Base-by-base conservation (phyloP, 2,329 filamentous ascomycete genomes). In the Triangularia verruculosa region DNA sequence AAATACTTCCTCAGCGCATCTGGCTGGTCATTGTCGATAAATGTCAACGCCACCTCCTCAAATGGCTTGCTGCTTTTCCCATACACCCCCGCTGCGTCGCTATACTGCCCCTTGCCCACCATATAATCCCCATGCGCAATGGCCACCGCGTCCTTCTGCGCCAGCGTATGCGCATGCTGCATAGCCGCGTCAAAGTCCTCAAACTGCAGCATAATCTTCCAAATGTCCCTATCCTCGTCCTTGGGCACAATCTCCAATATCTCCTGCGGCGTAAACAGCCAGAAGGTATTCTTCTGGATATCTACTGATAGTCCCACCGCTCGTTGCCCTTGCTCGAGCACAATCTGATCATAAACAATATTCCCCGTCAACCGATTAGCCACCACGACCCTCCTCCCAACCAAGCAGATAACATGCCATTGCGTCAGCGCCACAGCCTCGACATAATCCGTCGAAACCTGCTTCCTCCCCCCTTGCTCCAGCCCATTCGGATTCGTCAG, bases 1-100 rank as follows among this genome's bases (percentile, higher is more conserved):
- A 99, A 82, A 72, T 99, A 99, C 72, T 91, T 94, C 56, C 94
- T 87, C 68, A 99, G 78, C 1, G 95, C 94, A 78, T 98, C 94
- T 62, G 92, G 89, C 75, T 98, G 92, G 43, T 89, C 88, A 67
- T 91, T 89, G 76, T 98, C 93, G 68, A 99, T 93, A 72, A 99
- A 91, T 1, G 87, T 88, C 34, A 99, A 81, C 22, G 93, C 93
- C 54, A 99, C 94, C 73, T 99, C 93, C 74, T 99, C 95, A 69
- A 99, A 99, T 0, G 92, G 89, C 78, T 98, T 98, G 74, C 91
- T 97, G 77, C 95, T 98, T 75, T 92, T 92, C 12, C 95, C 95
- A 74, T 97, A 97, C 1, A 98, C 87, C 9, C 87, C 85, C 0
- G 96, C 95, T 47, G 95, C 95, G 74, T 99, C 93, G 60, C 87